Evolutionary conservation across 108 stramenopile genomes (phyloP).

Genomic region (Nitzschia palea): DNA sequence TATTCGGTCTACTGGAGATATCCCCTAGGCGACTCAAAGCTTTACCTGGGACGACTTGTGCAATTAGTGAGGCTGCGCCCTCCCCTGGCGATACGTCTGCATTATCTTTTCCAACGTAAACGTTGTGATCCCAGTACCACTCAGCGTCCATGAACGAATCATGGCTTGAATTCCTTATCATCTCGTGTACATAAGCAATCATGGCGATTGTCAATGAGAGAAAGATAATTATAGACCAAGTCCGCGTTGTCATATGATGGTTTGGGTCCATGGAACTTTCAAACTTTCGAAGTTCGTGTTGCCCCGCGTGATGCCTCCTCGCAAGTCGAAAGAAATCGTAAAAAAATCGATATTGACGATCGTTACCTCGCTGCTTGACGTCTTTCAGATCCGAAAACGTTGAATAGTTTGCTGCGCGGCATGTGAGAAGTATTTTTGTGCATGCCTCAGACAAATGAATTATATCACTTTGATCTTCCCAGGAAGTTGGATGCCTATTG

Average conservation of each 20-base stretch:
- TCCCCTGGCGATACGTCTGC: not conserved
- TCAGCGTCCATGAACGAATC: not conserved
- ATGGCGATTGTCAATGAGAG: slow-evolving; percentile 7
- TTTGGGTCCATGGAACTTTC: not conserved
- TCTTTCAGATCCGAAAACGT: too few species aligned
- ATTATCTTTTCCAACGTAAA: not conserved
- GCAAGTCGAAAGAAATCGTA: too few species aligned
- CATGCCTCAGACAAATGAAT: too few species aligned
- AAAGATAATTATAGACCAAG: slow-evolving; percentile 5
- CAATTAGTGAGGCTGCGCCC: not conserved
- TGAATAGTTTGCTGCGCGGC: not conserved
- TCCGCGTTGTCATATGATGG: not conserved
- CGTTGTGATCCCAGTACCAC: slow-evolving; percentile 25
- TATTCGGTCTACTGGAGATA: slow-evolving; percentile 29
- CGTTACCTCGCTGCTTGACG: too few species aligned
- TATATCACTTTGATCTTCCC: too few species aligned
- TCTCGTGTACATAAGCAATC: not conserved
- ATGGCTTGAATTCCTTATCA: not conserved
- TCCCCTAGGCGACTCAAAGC: slow-evolving; percentile 1
- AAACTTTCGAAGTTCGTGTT: not conserved
- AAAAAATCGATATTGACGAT: too few species aligned
- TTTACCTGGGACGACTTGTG: slow-evolving; percentile 9
- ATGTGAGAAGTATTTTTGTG: not conserved
- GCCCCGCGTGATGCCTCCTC: too few species aligned
- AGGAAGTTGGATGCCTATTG: too few species aligned